phyloP scores from a whole-genome alignment of 495 filamentous ascomycete species.

The Trichoderma virens region DNA sequence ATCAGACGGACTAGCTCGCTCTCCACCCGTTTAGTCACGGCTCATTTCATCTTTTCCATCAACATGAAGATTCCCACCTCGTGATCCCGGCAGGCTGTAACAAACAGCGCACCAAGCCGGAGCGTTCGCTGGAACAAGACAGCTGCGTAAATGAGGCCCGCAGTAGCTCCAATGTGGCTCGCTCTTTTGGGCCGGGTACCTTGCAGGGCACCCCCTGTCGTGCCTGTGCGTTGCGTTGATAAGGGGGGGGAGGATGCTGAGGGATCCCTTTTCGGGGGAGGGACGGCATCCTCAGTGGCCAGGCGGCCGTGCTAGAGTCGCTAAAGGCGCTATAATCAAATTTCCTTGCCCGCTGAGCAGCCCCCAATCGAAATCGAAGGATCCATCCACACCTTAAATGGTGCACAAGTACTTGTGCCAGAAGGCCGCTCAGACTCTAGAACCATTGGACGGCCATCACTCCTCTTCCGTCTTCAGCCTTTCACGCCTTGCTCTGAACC shows the following conservation, averaged over 20 bases:
- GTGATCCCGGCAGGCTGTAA: not conserved
- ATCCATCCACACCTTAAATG: too few species aligned
- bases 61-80: not conserved
- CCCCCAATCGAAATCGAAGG: too few species aligned
- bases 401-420: too few species aligned
- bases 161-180: not conserved
- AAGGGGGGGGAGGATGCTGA: not conserved
- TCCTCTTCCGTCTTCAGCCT: not conserved
- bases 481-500: not conserved
- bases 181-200: constrained; percentile 1
- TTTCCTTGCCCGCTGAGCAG: not conserved
- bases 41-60: not conserved
- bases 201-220: not conserved
- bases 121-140: not conserved
- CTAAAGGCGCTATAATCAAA: not conserved
- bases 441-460: not conserved
- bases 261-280: not conserved
- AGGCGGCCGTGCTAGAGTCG: not conserved
- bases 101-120: constrained; percentile 6
- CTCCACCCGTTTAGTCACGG: constrained; percentile 2
- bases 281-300: not conserved
- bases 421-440: not conserved
- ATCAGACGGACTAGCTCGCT: not conserved
- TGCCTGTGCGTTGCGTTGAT: not conserved
- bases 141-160: constrained; percentile 7